Conservation (phyloP, 1,139 yeast species). For the Kodamaea arcana region DNA sequence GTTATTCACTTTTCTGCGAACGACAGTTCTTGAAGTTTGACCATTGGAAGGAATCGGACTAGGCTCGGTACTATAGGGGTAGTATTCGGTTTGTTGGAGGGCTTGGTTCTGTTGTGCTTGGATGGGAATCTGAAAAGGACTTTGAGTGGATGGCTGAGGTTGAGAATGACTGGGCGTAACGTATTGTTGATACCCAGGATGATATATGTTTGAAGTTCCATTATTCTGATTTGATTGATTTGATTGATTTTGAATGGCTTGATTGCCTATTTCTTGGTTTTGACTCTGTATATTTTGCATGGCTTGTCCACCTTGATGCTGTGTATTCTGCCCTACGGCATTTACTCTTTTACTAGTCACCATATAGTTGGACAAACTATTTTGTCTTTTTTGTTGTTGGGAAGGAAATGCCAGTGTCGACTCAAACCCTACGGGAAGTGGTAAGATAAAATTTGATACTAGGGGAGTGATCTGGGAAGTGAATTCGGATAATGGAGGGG, state of each 20-base stretch:
- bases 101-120: slow-evolving; percentile 2
- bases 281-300: no score
- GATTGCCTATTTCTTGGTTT: not conserved
- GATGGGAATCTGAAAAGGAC: not conserved
- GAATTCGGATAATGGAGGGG: not conserved
- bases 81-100: not conserved
- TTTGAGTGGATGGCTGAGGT: no score
- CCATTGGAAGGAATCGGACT: slow-evolving; percentile 2
- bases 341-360: slow-evolving; percentile 29
- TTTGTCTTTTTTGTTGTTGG: slow-evolving; percentile 34
- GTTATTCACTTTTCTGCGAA: slow-evolving; percentile 1
- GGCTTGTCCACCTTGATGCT: no score
- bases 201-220: not conserved
- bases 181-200: not conserved
- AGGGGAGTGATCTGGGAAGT: not conserved
- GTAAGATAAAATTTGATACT: not conserved
- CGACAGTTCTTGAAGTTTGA: slow-evolving; percentile 6
- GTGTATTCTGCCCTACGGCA: slow-evolving; percentile 18
- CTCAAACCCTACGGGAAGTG: not conserved
- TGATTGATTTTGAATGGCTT: slow-evolving; percentile 1
- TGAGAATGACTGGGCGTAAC: no score
- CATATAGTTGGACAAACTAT: slow-evolving; percentile 35
- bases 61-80: not conserved
- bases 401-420: not conserved
- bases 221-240: not conserved